Percentiles rank a stretch among this genome's conserved stretches.
Conservation (phyloP, 805 yeast species). For the Metschnikowia baotianmanensis region DNA sequence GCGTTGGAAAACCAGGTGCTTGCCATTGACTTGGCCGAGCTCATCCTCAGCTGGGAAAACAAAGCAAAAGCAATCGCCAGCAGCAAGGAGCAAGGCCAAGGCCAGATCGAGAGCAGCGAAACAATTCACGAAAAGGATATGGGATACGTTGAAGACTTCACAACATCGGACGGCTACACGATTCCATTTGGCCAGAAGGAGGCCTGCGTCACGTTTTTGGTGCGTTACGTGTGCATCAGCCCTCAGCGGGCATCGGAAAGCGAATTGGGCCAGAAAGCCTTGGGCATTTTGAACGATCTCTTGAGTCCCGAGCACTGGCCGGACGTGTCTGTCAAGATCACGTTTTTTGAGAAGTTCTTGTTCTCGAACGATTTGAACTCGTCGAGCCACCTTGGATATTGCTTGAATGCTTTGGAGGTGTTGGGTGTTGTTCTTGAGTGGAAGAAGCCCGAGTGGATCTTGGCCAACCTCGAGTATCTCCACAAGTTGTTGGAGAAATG, state of each 20-base stretch:
- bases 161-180: conserved; percentile 49
- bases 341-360: conserved; percentile 84
- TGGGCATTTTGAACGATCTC: conserved; percentile 71
- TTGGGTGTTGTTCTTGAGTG: conserved; percentile 78
- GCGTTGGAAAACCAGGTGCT: conserved; percentile 77
- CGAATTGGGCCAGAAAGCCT: conserved; percentile 76
- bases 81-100: not conserved
- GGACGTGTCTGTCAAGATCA: conserved; percentile 81
- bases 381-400: conserved; percentile 67
- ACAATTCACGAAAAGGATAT: not conserved
- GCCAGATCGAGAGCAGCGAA: not conserved
- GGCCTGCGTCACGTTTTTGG: conserved; percentile 84
- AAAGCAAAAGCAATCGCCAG: conserved; percentile 3
- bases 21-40: conserved; percentile 86
- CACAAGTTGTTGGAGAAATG: conserved; percentile 78
- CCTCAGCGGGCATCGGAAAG: conserved; percentile 82
- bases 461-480: conserved; percentile 63
- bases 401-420: conserved; percentile 89
- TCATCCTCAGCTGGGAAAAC: conserved; percentile 80
- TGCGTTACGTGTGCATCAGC: conserved; percentile 82
- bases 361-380: conserved; percentile 73
- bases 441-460: conserved; percentile 75
- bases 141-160: conserved; percentile 30
- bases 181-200: conserved; percentile 82
- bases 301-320: conserved; percentile 78